These are phyloP conservation scores for Aspergillus japonicus DNA, from an alignment of 2,329 filamentous ascomycete species.

Conservation along the genomic window DNA sequence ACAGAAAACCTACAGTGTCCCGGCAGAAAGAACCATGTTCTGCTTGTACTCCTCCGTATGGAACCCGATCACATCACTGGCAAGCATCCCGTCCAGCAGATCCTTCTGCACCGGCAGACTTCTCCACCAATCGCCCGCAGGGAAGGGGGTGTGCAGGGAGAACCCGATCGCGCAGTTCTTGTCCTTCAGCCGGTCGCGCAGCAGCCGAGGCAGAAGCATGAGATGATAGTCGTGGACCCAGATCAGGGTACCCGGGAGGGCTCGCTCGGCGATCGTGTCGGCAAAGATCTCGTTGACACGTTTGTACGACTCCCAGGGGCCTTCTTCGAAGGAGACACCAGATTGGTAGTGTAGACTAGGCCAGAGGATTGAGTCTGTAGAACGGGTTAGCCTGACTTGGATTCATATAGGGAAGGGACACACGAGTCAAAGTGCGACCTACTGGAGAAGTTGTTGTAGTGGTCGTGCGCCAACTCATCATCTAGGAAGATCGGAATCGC, in stretches of 20 bases:
- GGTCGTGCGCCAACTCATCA: constrained; percentile 80
- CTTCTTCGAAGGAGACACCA: constrained; percentile 89
- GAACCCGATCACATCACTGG: constrained; percentile 92
- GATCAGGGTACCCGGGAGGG: constrained; percentile 81
- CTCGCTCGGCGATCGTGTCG: constrained; percentile 74
- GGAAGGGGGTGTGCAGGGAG: constrained; percentile 93
- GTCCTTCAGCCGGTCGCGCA: constrained; percentile 69
- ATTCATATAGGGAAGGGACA: not conserved
- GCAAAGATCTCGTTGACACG: constrained; percentile 89
- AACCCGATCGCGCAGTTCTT: constrained; percentile 92
- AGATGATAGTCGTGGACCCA: constrained; percentile 98
- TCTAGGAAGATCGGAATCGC: constrained; percentile 85
- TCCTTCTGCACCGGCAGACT: constrained; percentile 84
- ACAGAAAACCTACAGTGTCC: constrained; percentile 60
- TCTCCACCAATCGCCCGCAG: constrained; percentile 87
- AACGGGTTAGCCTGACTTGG: not conserved
- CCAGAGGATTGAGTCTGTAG: constrained; percentile 86
- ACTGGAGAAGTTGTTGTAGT: constrained; percentile 98
- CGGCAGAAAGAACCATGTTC: constrained; percentile 85
- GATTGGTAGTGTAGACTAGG: constrained; percentile 96
- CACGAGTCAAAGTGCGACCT: constrained; percentile 33
- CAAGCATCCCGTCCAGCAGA: constrained; percentile 75
- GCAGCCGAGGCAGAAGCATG: constrained; percentile 88
- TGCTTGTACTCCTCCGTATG: constrained; percentile 96
- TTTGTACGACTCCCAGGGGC: constrained; percentile 81